A percentile compares a stretch with the other conserved stretches of the same genome.
Evolutionary conservation across 345 rosid species (phyloP).

Genomic region (Diplotaxis tenuifolia): DNA sequence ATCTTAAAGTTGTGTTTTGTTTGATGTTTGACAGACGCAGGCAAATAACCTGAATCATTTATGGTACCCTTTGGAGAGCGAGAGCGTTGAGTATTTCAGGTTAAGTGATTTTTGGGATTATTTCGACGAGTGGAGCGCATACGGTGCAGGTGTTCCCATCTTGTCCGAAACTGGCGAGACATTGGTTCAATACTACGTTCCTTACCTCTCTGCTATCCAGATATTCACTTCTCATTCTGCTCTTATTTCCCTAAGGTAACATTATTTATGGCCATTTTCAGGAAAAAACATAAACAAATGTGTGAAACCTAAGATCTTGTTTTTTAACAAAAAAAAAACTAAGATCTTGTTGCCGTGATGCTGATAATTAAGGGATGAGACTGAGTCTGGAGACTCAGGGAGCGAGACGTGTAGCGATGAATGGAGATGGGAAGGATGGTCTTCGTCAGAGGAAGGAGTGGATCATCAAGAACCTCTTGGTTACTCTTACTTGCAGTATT

Average conservation of each 20-base stretch:
- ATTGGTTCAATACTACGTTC: slow-evolving; percentile 90
- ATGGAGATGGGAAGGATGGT: slow-evolving; percentile 82
- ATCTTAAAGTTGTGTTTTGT: neutral
- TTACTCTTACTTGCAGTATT: slow-evolving; percentile 67
- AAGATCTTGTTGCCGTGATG: too few relatives aligned
- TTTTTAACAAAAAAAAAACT: too few relatives aligned
- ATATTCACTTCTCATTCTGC: slow-evolving; percentile 74
- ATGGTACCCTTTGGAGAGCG: slow-evolving; percentile 87
- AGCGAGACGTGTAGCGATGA: slow-evolving; percentile 86
- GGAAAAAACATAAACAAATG: neutral
- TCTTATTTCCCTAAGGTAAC: slow-evolving; percentile 56
- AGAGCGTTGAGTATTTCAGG: slow-evolving; percentile 72
- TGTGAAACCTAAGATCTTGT: slow-evolving; percentile 20
- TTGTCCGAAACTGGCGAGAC: slow-evolving; percentile 54
- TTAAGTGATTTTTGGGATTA: slow-evolving; percentile 79
- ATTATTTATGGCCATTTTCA: neutral
- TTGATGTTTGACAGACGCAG: slow-evolving; percentile 56
- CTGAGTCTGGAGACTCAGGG: slow-evolving; percentile 68
- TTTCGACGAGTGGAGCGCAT: slow-evolving; percentile 97
- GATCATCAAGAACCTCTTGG: slow-evolving; percentile 78
- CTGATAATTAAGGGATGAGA: slow-evolving; percentile 39
- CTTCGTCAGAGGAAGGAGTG: slow-evolving; percentile 76
- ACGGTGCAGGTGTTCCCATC: slow-evolving; percentile 96
- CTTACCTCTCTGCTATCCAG: slow-evolving; percentile 94
- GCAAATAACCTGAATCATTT: slow-evolving; percentile 66